Evolutionary conservation across 768 basidiomycete species (phyloP).

Genomic region (Termitomyces sp.): DNA sequence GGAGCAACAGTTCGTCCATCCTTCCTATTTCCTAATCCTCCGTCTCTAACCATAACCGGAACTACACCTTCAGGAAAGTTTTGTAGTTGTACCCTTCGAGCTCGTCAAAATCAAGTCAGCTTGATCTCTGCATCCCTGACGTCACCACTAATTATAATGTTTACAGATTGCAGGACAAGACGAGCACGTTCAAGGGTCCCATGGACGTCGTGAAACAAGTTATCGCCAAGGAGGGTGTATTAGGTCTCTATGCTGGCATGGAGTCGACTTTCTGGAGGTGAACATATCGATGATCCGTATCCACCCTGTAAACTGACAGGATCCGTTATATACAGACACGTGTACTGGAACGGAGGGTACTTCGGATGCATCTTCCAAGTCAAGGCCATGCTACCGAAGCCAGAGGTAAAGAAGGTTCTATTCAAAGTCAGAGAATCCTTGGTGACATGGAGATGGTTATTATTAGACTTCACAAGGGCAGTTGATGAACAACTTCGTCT

Average conservation of each 20-base stretch:
- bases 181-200: slow-evolving; percentile 85
- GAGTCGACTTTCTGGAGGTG: slow-evolving; percentile 98
- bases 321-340: slow-evolving; percentile 42
- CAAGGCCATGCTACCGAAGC: slow-evolving; percentile 71
- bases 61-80: slow-evolving; percentile 53
- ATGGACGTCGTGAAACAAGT: slow-evolving; percentile 85
- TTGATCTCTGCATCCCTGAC: background rate
- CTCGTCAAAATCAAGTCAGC: slow-evolving; percentile 80
- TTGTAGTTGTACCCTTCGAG: slow-evolving; percentile 96
- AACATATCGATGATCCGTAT: slow-evolving; percentile 3
- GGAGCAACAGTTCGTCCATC: slow-evolving; percentile 66
- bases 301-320: background rate
- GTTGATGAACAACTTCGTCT: slow-evolving; percentile 87
- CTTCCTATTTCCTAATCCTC: background rate
- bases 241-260: slow-evolving; percentile 92
- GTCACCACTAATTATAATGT: background rate
- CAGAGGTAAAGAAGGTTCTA: slow-evolving; percentile 49
- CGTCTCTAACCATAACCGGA: background rate
- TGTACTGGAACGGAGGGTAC: slow-evolving; percentile 95
- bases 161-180: slow-evolving; percentile 83
- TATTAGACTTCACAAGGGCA: slow-evolving; percentile 57
- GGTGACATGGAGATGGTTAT: background rate
- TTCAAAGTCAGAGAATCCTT: background rate
- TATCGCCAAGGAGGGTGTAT: slow-evolving; percentile 67
- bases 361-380: slow-evolving; percentile 92